These are phyloP conservation scores for Talaromyces verruculosus DNA, from an alignment of 2,329 filamentous ascomycete genomes.

Conservation along the genomic window DNA sequence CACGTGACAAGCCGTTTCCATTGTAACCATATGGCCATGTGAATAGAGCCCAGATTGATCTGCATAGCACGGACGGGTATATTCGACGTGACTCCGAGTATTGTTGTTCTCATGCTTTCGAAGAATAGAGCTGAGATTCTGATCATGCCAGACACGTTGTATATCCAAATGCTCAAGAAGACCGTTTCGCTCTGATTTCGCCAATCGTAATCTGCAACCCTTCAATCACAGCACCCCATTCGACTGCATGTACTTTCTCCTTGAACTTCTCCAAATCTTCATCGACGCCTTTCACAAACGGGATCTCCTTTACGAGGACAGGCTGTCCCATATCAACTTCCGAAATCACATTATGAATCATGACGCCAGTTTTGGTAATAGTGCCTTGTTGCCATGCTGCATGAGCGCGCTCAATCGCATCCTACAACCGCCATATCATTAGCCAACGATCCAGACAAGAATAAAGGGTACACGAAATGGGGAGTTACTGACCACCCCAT, in stretches of 20 bases:
- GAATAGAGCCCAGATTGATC: neutral
- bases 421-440: conserved; percentile 25
- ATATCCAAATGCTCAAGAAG: neutral
- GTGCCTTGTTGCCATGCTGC: conserved; percentile 69
- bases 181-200: conserved; percentile 30
- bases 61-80: neutral
- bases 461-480: neutral
- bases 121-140: no score
- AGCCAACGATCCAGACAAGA: neutral
- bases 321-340: conserved; percentile 79
- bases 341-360: conserved; percentile 81
- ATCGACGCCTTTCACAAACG: conserved; percentile 59
- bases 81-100: neutral
- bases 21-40: no score
- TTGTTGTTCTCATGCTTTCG: neutral
- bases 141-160: neutral
- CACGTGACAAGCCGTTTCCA: neutral
- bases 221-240: conserved; percentile 77
- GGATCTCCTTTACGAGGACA: conserved; percentile 69
- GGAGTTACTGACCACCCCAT: conserved; percentile 58
- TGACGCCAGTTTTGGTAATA: conserved; percentile 71
- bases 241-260: conserved; percentile 69
- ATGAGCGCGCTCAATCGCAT: conserved; percentile 76
- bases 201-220: conserved; percentile 53
- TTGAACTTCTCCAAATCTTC: conserved; percentile 67